Evolutionary conservation across 169 alveolate genomes (phyloP).

Genomic region (Plasmodium gallinaceum): DNA sequence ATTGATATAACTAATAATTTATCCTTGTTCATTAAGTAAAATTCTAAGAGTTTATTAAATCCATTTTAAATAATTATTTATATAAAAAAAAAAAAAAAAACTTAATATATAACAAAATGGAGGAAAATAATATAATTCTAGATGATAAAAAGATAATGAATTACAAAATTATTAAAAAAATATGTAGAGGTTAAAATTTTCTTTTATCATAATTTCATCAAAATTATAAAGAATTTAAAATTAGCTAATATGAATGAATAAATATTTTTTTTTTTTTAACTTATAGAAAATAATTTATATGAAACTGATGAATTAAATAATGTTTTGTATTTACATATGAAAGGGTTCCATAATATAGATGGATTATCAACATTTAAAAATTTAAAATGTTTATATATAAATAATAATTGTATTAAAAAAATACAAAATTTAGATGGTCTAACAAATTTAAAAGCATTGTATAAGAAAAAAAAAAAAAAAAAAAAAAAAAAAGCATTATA

Average conservation of each 20-base stretch:
- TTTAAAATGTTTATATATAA: slow-evolving; percentile 92
- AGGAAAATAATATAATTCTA: neutral
- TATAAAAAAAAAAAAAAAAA: no score
- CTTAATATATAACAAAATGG: neutral
- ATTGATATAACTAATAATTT: no score
- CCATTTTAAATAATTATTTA: no score
- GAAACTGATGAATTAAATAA: slow-evolving; percentile 93
- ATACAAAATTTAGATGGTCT: slow-evolving; percentile 90
- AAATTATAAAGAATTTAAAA: neutral
- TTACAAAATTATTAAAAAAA: slow-evolving; percentile 45
- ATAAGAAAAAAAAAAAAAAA: slow-evolving; percentile 27
- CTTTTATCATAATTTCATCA: neutral
- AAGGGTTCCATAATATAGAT: slow-evolving; percentile 92
- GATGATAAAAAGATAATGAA: slow-evolving; percentile 19
- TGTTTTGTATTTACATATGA: slow-evolving; percentile 92
- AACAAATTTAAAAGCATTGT: slow-evolving; percentile 89
- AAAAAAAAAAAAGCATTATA: neutral
- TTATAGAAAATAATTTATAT: slow-evolving; percentile 85
- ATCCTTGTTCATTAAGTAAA: no score
- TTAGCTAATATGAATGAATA: neutral
- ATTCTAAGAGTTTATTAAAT: no score
- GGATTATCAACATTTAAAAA: slow-evolving; percentile 91
- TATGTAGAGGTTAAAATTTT: slow-evolving; percentile 31
- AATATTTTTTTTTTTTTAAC: neutral
- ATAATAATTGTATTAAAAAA: slow-evolving; percentile 93